A percentile compares a stretch with the other conserved stretches of the same genome.
phyloP scores from a whole-genome alignment of 345 rosid species.

The Boechera stricta region DNA sequence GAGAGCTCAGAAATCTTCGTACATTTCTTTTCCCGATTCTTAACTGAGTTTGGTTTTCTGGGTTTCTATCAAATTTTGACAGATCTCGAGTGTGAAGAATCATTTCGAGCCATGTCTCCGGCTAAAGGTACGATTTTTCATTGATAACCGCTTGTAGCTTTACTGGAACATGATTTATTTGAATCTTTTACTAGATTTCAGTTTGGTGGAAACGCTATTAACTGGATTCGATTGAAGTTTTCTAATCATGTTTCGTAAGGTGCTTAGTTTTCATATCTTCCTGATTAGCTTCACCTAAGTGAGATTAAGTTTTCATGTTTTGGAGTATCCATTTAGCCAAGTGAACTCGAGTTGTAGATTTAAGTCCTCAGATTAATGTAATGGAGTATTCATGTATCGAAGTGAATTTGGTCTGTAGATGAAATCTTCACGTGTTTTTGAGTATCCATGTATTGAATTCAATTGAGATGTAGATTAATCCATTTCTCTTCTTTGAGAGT shows the following conservation, averaged over 20 bases:
- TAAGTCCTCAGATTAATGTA: no score
- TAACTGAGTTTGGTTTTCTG: conserved; percentile 5
- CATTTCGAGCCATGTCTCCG: conserved; percentile 41
- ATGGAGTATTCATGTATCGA: neutral
- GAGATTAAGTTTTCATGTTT: neutral
- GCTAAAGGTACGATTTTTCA: conserved; percentile 42
- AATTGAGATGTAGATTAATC: neutral
- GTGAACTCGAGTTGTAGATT: neutral
- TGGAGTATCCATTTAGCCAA: neutral
- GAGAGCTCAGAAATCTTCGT: neutral
- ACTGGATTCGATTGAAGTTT: neutral
- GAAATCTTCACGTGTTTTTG: neutral
- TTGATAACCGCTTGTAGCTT: neutral
- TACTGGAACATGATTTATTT: neutral
- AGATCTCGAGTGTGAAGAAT: conserved; percentile 36
- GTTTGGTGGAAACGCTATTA: neutral
- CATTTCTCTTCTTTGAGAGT: neutral
- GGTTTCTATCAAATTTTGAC: neutral
- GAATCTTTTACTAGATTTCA: neutral
- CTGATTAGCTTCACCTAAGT: neutral
- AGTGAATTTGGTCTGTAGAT: neutral
- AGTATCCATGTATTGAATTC: neutral
- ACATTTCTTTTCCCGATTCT: conserved; percentile 12
- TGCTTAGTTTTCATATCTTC: neutral
- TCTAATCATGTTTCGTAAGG: neutral